phyloP scores from a whole-genome alignment of 768 basidiomycete species.

The Boletus sp. region DNA sequence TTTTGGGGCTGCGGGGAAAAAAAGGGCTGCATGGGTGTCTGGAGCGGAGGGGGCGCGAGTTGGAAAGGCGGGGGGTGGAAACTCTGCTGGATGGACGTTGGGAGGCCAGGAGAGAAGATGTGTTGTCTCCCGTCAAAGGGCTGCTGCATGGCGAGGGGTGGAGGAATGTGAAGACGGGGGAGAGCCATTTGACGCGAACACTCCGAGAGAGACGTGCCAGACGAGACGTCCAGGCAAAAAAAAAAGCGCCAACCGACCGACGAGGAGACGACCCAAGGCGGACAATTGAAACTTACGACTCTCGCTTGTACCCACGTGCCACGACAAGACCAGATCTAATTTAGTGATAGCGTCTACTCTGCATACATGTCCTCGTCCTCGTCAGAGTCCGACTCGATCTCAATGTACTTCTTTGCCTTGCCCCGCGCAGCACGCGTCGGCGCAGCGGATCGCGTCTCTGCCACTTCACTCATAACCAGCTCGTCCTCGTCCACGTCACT shows the following conservation, averaged over 20 bases:
- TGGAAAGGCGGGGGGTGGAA: conserved; percentile 56
- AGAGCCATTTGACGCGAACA: conserved; percentile 22
- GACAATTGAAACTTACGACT: neutral
- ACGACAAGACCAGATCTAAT: neutral
- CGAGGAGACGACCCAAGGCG: neutral
- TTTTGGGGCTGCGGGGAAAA: conserved; percentile 51
- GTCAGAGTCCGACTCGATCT: conserved; percentile 44
- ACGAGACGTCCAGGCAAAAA: neutral
- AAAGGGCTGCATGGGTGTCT: conserved; percentile 74
- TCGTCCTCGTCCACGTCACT: conserved; percentile 45
- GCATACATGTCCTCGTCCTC: conserved; percentile 49
- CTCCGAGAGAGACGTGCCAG: neutral
- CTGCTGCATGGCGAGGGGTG: conserved; percentile 55
- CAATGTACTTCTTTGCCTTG: conserved; percentile 60
- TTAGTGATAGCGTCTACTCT: conserved; percentile 25
- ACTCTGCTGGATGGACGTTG: conserved; percentile 54
- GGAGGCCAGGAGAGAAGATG: conserved; percentile 65
- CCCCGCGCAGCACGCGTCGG: conserved; percentile 50
- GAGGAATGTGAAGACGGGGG: conserved; percentile 57
- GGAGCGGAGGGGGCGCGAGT: conserved; percentile 45
- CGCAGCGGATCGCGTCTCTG: conserved; percentile 40
- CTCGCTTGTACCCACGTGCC: conserved; percentile 22
- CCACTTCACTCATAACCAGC: conserved; percentile 40
- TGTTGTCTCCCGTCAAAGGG: conserved; percentile 47
- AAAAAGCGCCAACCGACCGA: neutral